These are phyloP conservation scores for Yamadazyma jaroonii DNA, from an alignment of 1,139 yeast genomes.

Conservation along the genomic window DNA sequence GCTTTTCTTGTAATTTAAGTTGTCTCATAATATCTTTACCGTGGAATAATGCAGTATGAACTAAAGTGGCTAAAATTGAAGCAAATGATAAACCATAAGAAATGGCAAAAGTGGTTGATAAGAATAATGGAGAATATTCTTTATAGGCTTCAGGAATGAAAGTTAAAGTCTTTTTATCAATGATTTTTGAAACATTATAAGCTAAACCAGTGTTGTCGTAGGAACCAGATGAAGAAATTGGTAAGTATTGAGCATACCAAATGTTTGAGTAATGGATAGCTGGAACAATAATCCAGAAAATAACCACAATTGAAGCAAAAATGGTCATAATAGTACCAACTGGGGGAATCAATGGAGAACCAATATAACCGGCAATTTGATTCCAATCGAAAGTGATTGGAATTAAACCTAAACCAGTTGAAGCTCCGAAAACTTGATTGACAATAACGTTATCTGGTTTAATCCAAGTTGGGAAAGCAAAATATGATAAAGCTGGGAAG, in stretches of 20 bases:
- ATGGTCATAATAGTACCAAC: conserved; percentile 54
- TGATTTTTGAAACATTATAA: conserved; percentile 41
- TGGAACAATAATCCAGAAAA: conserved; percentile 43
- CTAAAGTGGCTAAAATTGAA: conserved; percentile 33
- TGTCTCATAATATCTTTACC: conserved; percentile 49
- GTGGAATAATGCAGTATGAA: conserved; percentile 54
- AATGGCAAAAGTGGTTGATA: conserved; percentile 62
- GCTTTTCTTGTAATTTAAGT: conserved; percentile 27
- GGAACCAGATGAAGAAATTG: conserved; percentile 39
- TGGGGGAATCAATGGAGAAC: conserved; percentile 70
- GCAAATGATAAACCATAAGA: conserved; percentile 67
- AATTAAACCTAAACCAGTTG: conserved; percentile 59
- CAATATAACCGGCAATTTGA: conserved; percentile 52
- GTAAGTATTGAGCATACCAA: conserved; percentile 45
- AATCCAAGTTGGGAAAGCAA: conserved; percentile 43
- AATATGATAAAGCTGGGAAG: conserved; percentile 34
- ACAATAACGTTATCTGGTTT: conserved; percentile 45
- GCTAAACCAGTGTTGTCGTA: conserved; percentile 33
- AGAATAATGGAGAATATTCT: conserved; percentile 50
- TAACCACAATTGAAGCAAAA: conserved; percentile 39
- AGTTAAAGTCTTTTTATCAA: conserved; percentile 31
- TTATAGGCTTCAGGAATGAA: conserved; percentile 48
- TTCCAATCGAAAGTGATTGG: conserved; percentile 52
- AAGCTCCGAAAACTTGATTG: conserved; percentile 60
- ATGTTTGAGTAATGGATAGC: conserved; percentile 41